Percentiles rank a stretch among this genome's conserved stretches.
Evolutionary conservation across 192 early-diverging fungal species (phyloP).

Genomic region (Gigaspora rosea): DNA sequence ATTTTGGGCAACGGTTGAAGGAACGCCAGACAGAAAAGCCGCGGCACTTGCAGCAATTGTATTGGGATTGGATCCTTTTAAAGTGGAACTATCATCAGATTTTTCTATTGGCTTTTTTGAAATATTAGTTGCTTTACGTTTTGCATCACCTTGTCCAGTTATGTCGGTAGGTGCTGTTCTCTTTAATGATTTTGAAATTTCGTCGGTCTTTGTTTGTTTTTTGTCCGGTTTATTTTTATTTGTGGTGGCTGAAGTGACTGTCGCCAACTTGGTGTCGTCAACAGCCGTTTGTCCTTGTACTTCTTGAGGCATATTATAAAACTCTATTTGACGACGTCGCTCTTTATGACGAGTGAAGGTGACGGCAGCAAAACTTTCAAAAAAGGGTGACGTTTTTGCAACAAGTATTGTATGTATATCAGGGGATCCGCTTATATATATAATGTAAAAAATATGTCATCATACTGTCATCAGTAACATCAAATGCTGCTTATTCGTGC

Average conservation of each 20-base stretch:
- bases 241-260: background rate
- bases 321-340: constrained; percentile 5
- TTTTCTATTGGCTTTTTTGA: background rate
- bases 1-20: background rate
- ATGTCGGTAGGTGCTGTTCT: constrained; percentile 18
- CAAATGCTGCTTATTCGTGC: too few species aligned
- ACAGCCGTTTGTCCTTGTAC: constrained; percentile 15
- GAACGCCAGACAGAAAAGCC: background rate
- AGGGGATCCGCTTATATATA: too few species aligned
- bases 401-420: too few species aligned
- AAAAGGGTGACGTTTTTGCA: constrained; percentile 1
- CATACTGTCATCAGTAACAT: too few species aligned
- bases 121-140: constrained; percentile 16
- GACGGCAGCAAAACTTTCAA: constrained; percentile 27
- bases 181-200: constrained; percentile 12
- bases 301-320: constrained; percentile 10
- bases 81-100: background rate
- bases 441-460: too few species aligned
- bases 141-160: constrained; percentile 9
- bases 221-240: constrained; percentile 11
- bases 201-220: constrained; percentile 12
- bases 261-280: background rate
- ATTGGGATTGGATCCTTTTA: background rate
- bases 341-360: constrained; percentile 21
- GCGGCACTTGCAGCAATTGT: constrained; percentile 1